Base-by-base conservation (phyloP, 768 basidiomycete genomes). In the Rhodotorula paludigena region DNA sequence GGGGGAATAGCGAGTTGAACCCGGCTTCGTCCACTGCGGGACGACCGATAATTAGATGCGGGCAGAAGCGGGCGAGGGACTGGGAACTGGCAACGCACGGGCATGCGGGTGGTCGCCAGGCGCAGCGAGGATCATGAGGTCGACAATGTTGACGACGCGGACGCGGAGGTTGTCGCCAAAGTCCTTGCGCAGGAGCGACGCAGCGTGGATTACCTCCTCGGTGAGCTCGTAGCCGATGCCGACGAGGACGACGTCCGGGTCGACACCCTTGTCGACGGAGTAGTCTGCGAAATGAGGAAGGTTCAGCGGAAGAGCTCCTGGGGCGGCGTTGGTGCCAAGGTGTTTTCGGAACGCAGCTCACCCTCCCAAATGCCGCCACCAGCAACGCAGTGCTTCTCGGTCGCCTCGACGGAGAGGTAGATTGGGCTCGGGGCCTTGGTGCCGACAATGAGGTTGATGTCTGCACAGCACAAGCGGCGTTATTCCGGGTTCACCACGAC, bases 301-400 rank as follows among this genome's bases (percentile, higher is more conserved):
- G 21, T 1, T 9, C 4, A 9, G 6, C 3, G 38, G 28, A 25
- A 39, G 38, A 16, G 12, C 16, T n/a, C 9, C 25, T 49, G 25
- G 11, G n/a, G 14, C 23, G 45, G 14, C 25, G 45, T 47, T 47
- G 8, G n/a, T n/a, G n/a, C 41, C 41, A 41, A 41, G 41, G 41
- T 20, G 41, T 41, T 20, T 85, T 83, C 63, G 87, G 89, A 52
- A 85, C 88, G 74, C 21, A n/a, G 16, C 62, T 20, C 62, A 63
- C 88, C 87, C 73, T 86, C 85, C 92, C 91, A 94, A 47, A 90
- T 83, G 1, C 88, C 89, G 1, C 88, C 88, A 45, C 92, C 92
- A 18, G 89, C 89, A 56, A 89, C 82, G 75, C 92, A 93, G 79
- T 92, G 90, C 82, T 85, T 79, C 63, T 89, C 81, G 15, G 89